These are phyloP conservation scores for Macrophomina tecta DNA, from an alignment of 2,329 filamentous ascomycete genomes.

Conservation along the genomic window DNA sequence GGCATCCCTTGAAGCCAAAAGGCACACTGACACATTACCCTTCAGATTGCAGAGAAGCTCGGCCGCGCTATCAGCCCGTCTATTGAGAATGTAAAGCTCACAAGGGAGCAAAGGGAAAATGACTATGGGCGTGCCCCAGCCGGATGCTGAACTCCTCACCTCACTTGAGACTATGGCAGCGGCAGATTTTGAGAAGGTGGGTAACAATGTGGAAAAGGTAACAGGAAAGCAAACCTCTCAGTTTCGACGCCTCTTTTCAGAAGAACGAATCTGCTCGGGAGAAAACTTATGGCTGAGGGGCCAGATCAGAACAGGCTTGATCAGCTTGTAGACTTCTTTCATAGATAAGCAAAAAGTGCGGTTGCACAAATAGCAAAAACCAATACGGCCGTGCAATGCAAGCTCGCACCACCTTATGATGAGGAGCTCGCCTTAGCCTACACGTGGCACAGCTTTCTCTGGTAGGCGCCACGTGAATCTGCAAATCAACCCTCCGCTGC, in stretches of 20 bases:
- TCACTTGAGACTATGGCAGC: neutral
- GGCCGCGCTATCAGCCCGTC: neutral
- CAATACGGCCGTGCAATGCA: no score
- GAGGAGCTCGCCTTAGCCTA: no score
- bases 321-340: no score
- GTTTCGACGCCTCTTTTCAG: neutral
- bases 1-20: neutral
- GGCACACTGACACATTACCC: slow-evolving; percentile 43
- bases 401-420: no score
- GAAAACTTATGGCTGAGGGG: no score
- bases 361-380: no score
- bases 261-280: neutral
- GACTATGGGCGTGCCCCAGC: neutral
- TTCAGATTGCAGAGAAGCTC: slow-evolving; percentile 29
- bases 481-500: no score
- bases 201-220: neutral
- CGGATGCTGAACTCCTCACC: neutral
- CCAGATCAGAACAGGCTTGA: no score
- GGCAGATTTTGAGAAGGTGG: neutral
- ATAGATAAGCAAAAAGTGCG: no score
- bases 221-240: neutral
- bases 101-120: slow-evolving; percentile 1
- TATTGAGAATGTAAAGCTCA: slow-evolving; percentile 17
- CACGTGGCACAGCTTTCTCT: no score
- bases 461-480: no score